phyloP scores from a whole-genome alignment of 345 rosid genomes.

The Pistacia atlantica region DNA sequence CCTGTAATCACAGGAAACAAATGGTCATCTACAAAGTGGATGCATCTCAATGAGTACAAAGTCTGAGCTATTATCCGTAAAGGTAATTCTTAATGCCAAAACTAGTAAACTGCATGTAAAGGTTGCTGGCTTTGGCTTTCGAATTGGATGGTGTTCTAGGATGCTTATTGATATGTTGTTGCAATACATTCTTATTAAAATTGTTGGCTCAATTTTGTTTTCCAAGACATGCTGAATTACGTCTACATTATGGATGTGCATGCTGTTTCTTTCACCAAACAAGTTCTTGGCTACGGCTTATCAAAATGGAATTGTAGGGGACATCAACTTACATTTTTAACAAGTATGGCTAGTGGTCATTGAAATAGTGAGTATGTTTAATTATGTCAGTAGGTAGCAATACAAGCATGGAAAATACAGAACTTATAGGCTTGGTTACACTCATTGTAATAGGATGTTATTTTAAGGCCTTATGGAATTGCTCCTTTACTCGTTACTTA shows the following conservation, averaged over 20 bases:
- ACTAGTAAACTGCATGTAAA: background rate
- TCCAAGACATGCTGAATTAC: background rate
- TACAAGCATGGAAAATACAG: background rate
- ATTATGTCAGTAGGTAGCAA: background rate
- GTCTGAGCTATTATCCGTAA: constrained; percentile 18
- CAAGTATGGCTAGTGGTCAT: background rate
- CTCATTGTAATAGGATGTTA: background rate
- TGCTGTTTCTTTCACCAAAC: no score
- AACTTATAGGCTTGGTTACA: background rate
- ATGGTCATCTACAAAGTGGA: constrained; percentile 97
- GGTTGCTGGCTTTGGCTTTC: background rate
- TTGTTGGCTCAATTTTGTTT: background rate
- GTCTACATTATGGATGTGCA: background rate
- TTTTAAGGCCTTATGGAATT: background rate
- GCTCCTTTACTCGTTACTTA: no score
- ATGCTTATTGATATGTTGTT: background rate
- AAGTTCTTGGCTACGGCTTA: no score
- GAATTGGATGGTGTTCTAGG: background rate
- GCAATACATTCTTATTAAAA: background rate
- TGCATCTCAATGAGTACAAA: constrained; percentile 76
- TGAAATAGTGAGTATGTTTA: background rate
- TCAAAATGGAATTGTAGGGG: no score
- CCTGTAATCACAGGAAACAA: constrained; percentile 91
- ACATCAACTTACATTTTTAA: background rate
- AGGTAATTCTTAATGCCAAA: constrained; percentile 22